These are phyloP conservation scores for Podaxis sp. DNA, from an alignment of 768 basidiomycete species.

Conservation along the genomic window DNA sequence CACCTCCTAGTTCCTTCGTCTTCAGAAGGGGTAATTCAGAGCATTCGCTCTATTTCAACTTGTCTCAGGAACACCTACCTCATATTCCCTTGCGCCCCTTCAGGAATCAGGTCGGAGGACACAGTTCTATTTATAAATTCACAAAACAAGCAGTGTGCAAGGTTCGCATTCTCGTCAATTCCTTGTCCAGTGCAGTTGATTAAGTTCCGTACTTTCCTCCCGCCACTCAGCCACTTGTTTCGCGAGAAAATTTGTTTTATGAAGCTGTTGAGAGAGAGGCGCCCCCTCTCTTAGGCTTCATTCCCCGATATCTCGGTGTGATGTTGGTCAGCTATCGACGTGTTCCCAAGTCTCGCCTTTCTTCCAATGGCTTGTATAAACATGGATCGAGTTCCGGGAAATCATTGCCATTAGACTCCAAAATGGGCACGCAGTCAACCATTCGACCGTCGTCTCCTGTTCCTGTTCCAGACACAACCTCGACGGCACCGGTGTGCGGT, in stretches of 20 bases:
- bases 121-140: constrained; percentile 96
- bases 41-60: constrained; percentile 24
- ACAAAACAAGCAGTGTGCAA: constrained; percentile 98
- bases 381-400: constrained; percentile 12
- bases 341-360: constrained; percentile 43
- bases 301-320: constrained; percentile 97
- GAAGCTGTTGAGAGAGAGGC: constrained; percentile 94
- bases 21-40: constrained; percentile 1
- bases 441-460: constrained; percentile 13
- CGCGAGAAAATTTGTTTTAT: constrained; percentile 96
- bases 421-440: constrained; percentile 15
- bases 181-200: constrained; percentile 14
- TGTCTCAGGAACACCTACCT: constrained; percentile 60
- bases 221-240: constrained; percentile 77
- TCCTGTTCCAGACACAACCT: constrained; percentile 15
- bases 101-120: constrained; percentile 96
- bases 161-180: constrained; percentile 45
- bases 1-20: constrained; percentile 4
- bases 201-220: constrained; percentile 19
- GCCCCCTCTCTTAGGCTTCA: constrained; percentile 87
- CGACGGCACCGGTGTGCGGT: constrained; percentile 22
- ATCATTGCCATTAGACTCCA: constrained; percentile 23
- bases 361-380: background rate
- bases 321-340: constrained; percentile 97
- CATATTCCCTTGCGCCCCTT: constrained; percentile 94